Percentiles rank a stretch among this genome's conserved stretches.
phyloP scores from a whole-genome alignment of 495 filamentous ascomycete species.

The Penicillium egyptiacum region DNA sequence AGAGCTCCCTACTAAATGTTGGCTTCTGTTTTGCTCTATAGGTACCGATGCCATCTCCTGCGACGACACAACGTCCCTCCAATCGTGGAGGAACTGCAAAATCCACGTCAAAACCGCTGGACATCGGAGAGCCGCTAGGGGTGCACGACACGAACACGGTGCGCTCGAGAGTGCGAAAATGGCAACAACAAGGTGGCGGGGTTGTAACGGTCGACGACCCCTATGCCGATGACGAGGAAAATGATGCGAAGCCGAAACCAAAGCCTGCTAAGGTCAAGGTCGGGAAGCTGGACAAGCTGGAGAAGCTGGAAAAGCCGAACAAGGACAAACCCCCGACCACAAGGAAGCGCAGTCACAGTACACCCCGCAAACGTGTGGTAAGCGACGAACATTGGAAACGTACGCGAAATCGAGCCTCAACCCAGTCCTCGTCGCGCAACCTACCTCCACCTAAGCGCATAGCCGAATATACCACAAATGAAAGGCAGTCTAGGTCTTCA shows the following conservation, averaged over 20 bases:
- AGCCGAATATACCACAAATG: constrained; percentile 44
- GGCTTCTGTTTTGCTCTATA: constrained; percentile 10
- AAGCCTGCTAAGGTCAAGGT: constrained; percentile 30
- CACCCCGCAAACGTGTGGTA: constrained; percentile 74
- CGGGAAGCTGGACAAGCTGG: constrained; percentile 18
- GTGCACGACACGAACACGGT: constrained; percentile 61
- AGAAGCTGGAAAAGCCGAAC: constrained; percentile 18
- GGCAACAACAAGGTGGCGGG: constrained; percentile 70
- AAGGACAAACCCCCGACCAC: constrained; percentile 16
- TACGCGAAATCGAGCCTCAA: constrained; percentile 49
- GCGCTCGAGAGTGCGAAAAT: constrained; percentile 67
- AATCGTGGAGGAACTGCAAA: constrained; percentile 41
- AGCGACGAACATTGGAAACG: constrained; percentile 75
- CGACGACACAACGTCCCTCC: constrained; percentile 44
- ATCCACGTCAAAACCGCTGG: constrained; percentile 43
- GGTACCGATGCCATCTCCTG: constrained; percentile 48
- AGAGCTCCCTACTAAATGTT: constrained; percentile 8
- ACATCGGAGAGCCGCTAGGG: constrained; percentile 52
- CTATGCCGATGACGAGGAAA: constrained; percentile 41
- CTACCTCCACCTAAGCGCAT: constrained; percentile 51
- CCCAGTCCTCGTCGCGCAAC: constrained; percentile 49
- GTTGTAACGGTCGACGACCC: constrained; percentile 50
- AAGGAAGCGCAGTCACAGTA: constrained; percentile 48
- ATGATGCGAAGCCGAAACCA: constrained; percentile 28
- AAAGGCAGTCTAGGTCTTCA: constrained; percentile 23